These are phyloP conservation scores for Stromatinia cepivora DNA, from an alignment of 2,329 filamentous ascomycete species.

Conservation along the genomic window DNA sequence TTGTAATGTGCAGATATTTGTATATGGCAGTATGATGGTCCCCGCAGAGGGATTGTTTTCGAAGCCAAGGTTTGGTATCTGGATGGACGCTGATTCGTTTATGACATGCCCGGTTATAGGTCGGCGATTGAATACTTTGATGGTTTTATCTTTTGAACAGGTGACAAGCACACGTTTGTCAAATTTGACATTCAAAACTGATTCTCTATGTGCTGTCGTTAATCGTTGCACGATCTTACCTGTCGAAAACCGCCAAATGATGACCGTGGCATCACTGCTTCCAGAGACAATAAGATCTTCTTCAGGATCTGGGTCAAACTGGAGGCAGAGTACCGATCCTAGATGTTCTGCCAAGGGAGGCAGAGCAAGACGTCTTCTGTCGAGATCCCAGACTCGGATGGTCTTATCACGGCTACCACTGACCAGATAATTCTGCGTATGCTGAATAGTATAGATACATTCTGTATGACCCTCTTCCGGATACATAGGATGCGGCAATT, in stretches of 20 bases:
- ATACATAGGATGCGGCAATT: slow-evolving; percentile 80
- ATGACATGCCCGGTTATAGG: slow-evolving; percentile 60
- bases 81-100: slow-evolving; percentile 55
- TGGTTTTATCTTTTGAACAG: slow-evolving; percentile 94
- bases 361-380: slow-evolving; percentile 70
- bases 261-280: slow-evolving; percentile 87
- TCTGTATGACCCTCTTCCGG: slow-evolving; percentile 83
- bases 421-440: slow-evolving; percentile 79
- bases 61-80: slow-evolving; percentile 56
- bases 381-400: slow-evolving; percentile 84
- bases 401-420: slow-evolving; percentile 90
- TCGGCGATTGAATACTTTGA: slow-evolving; percentile 91
- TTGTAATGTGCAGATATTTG: slow-evolving; percentile 74
- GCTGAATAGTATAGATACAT: slow-evolving; percentile 94
- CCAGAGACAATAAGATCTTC: slow-evolving; percentile 95
- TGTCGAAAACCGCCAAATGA: slow-evolving; percentile 91
- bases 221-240: slow-evolving; percentile 79
- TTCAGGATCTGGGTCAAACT: slow-evolving; percentile 85
- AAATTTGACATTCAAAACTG: slow-evolving; percentile 90
- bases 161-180: slow-evolving; percentile 90
- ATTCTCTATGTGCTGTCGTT: slow-evolving; percentile 77
- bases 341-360: slow-evolving; percentile 74
- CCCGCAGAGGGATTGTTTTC: slow-evolving; percentile 49
- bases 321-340: slow-evolving; percentile 89
- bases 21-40: slow-evolving; percentile 63